These are phyloP conservation scores for Halocafeteria seosinensis DNA, from an alignment of 108 stramenopile species.

Conservation along the genomic window DNA sequence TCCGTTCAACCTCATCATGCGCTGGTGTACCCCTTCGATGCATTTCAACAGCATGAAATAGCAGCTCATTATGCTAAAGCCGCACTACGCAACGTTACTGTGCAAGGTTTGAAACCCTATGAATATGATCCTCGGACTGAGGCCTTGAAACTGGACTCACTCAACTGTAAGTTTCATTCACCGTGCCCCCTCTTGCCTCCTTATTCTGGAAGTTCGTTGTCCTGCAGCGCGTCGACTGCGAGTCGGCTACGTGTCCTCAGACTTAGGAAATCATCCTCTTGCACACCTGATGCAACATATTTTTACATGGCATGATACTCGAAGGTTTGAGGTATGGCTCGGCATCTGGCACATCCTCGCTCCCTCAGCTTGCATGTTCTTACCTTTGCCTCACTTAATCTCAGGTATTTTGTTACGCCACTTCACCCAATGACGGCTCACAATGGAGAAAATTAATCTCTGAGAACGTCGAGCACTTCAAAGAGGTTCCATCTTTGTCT, in stretches of 20 bases:
- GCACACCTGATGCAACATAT: constrained; percentile 63
- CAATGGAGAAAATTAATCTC: constrained; percentile 38
- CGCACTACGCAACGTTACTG: constrained; percentile 18
- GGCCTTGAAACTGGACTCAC: no score
- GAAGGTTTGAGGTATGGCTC: constrained; percentile 42
- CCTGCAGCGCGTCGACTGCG: constrained; percentile 8
- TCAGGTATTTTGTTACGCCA: constrained; percentile 51
- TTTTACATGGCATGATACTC: constrained; percentile 54
- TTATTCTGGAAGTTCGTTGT: no score
- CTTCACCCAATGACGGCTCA: constrained; percentile 25
- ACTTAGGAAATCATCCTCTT: constrained; percentile 61
- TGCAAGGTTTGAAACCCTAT: constrained; percentile 7
- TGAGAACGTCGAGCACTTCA: constrained; percentile 38
- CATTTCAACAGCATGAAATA: neutral
- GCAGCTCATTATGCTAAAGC: constrained; percentile 27
- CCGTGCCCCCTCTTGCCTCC: no score
- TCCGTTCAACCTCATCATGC: constrained; percentile 39
- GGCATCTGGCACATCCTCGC: no score
- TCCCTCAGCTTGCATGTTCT: no score
- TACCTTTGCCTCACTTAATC: no score
- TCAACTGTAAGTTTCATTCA: no score
- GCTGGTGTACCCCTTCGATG: constrained; percentile 28
- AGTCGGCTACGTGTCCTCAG: constrained; percentile 56
- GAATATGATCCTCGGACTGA: neutral
- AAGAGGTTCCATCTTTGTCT: constrained; percentile 26